These are phyloP conservation scores for Neurospora tetraspora DNA, from an alignment of 495 filamentous ascomycete species.

Conservation along the genomic window DNA sequence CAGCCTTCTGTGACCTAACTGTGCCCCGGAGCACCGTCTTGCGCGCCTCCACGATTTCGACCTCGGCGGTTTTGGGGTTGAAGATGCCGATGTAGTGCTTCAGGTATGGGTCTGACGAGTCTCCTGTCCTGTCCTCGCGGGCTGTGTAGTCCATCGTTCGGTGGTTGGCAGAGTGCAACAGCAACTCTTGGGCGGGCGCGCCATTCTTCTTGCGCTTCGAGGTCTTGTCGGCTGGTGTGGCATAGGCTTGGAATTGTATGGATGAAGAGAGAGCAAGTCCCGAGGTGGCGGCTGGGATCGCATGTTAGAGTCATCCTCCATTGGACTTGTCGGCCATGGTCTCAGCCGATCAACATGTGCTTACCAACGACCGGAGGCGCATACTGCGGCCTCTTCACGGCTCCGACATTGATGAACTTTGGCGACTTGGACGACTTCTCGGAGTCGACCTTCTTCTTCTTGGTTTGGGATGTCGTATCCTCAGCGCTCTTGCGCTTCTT, in stretches of 20 bases:
- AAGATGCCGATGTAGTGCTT: constrained; percentile 84
- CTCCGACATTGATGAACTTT: constrained; percentile 27
- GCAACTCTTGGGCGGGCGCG: constrained; percentile 47
- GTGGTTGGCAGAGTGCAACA: constrained; percentile 69
- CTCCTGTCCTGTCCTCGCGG: constrained; percentile 54
- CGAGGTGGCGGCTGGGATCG: constrained; percentile 51
- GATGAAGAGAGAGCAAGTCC: constrained; percentile 50
- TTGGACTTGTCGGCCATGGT: neutral
- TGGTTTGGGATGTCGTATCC: constrained; percentile 31
- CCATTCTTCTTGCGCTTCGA: constrained; percentile 32
- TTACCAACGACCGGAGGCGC: constrained; percentile 60
- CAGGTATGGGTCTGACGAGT: constrained; percentile 45
- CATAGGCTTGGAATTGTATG: constrained; percentile 53
- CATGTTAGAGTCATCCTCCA: constrained; percentile 1
- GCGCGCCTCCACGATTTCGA: constrained; percentile 66
- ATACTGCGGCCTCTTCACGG: constrained; percentile 37
- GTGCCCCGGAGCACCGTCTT: constrained; percentile 62
- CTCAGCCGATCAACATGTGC: neutral
- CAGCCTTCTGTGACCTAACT: constrained; percentile 43
- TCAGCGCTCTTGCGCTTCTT: constrained; percentile 67
- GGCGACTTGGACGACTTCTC: constrained; percentile 45
- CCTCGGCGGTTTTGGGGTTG: constrained; percentile 59
- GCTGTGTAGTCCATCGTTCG: constrained; percentile 72
- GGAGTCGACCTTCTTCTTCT: constrained; percentile 55
- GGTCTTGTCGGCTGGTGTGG: constrained; percentile 39